phyloP scores from a whole-genome alignment of 1,284 basidiomycete species.

The Lentinus polychrous region DNA sequence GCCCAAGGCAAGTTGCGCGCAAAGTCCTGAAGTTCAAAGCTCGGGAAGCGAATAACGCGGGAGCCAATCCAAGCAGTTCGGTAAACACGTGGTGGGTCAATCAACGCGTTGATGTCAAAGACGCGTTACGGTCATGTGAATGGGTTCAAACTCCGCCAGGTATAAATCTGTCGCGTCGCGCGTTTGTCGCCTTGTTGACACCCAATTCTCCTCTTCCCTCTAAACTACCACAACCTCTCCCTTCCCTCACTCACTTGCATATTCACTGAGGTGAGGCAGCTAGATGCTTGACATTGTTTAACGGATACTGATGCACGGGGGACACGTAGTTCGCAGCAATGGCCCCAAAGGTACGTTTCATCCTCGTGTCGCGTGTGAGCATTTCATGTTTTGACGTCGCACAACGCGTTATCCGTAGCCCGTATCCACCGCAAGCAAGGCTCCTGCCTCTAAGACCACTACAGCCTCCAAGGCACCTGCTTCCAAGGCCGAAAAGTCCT shows the following conservation, averaged over 20 bases:
- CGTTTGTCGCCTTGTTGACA: conserved; percentile 3
- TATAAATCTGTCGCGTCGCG: conserved; percentile 17
- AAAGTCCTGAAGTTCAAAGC: conserved; percentile 5
- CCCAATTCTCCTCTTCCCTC: conserved; percentile 11
- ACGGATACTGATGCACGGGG: not conserved
- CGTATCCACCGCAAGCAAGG: conserved; percentile 41
- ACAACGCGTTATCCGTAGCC: conserved; percentile 30
- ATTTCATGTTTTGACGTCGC: conserved; percentile 1
- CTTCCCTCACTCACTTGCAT: conserved; percentile 2
- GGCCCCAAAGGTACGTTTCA: conserved; percentile 7
- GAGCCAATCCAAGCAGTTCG: not conserved
- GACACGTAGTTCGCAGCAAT: conserved; percentile 2
- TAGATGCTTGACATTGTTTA: not conserved
- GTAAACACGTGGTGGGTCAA: not conserved
- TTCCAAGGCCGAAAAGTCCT: conserved; percentile 28
- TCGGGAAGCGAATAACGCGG: not conserved
- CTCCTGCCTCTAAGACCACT: conserved; percentile 39
- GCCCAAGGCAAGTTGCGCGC: no score
- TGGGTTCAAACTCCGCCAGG: conserved; percentile 3
- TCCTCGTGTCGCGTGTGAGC: conserved; percentile 2
- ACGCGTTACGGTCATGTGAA: conserved; percentile 10
- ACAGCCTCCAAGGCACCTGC: conserved; percentile 50
- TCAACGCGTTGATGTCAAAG: conserved; percentile 3
- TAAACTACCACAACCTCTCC: conserved; percentile 13
- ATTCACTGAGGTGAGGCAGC: conserved; percentile 5